These are phyloP conservation scores for Beta lomatogona DNA, from an alignment of 179 eudicot species.

Conservation along the genomic window DNA sequence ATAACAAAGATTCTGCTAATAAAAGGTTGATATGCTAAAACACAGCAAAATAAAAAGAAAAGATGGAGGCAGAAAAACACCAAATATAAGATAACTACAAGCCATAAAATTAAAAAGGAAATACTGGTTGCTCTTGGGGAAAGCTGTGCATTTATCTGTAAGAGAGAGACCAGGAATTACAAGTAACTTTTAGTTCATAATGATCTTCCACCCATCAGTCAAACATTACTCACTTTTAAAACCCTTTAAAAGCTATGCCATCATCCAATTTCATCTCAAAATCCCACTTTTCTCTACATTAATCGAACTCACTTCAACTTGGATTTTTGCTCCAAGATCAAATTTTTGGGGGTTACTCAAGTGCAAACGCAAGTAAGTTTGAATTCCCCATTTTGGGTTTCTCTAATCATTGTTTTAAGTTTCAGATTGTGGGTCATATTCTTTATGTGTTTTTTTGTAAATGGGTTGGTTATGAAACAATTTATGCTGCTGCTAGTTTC, in stretches of 20 bases:
- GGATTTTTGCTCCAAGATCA: constrained; percentile 14
- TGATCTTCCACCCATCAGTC: constrained; percentile 45
- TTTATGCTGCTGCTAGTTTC: background rate
- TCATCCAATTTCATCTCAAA: constrained; percentile 10
- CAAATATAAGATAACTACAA: too few relatives aligned
- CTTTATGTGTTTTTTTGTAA: too few relatives aligned
- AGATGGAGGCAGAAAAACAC: too few relatives aligned
- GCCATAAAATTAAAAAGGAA: too few relatives aligned
- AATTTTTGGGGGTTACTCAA: background rate
- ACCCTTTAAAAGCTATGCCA: constrained; percentile 30
- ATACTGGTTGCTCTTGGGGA: too few relatives aligned
- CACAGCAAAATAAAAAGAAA: too few relatives aligned
- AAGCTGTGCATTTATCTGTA: background rate
- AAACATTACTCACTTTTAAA: constrained; percentile 24
- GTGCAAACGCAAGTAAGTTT: constrained; percentile 26
- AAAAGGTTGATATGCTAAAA: too few relatives aligned
- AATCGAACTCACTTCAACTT: constrained; percentile 12
- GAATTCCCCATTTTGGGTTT: background rate
- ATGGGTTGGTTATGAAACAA: background rate
- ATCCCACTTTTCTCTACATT: background rate
- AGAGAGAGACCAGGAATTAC: constrained; percentile 2
- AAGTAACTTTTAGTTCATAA: constrained; percentile 30
- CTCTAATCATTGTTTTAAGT: background rate
- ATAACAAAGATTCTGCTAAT: too few relatives aligned
- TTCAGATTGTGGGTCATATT: background rate